Percentiles rank a stretch among this genome's conserved stretches.
These are phyloP conservation scores for Trametes hirsuta DNA, from an alignment of 1,284 basidiomycete species.

Conservation along the genomic window DNA sequence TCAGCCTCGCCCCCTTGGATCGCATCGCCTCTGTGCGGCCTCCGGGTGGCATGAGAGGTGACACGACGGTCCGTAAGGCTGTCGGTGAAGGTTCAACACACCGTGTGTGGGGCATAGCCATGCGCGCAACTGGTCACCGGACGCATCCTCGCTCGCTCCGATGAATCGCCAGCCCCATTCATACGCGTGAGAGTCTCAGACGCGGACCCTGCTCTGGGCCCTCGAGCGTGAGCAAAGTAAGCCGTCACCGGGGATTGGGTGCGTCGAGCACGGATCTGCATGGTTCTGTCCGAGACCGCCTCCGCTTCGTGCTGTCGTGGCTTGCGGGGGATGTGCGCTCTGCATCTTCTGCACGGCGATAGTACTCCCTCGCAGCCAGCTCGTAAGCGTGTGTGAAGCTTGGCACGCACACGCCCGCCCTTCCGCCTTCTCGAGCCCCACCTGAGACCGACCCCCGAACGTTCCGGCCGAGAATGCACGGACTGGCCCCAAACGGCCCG, in stretches of 20 bases:
- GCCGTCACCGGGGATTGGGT: background rate
- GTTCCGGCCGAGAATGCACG: conserved; percentile 14
- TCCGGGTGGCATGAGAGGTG: background rate
- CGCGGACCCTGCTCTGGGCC: conserved; percentile 1
- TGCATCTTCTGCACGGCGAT: conserved; percentile 3
- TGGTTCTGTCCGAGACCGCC: background rate
- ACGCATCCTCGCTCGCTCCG: conserved; percentile 11
- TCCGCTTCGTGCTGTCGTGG: background rate
- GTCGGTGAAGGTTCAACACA: conserved; percentile 7
- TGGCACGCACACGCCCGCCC: conserved; percentile 11
- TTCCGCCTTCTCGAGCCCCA: conserved; percentile 5
- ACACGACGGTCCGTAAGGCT: background rate
- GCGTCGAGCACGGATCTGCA: conserved; percentile 6
- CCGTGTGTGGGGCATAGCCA: background rate
- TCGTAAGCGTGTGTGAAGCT: conserved; percentile 8
- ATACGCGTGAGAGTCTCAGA: conserved; percentile 10
- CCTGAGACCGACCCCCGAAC: conserved; percentile 18
- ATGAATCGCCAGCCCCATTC: conserved; percentile 13
- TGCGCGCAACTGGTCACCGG: conserved; percentile 1
- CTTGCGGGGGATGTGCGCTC: background rate
- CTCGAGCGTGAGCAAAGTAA: background rate
- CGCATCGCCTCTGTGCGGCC: background rate
- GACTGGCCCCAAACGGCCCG: conserved; percentile 5
- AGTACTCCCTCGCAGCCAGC: background rate
- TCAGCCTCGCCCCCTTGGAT: background rate